Evolutionary conservation across 257 asterid genomes (phyloP).

Genomic region (Solanum dulcamara): DNA sequence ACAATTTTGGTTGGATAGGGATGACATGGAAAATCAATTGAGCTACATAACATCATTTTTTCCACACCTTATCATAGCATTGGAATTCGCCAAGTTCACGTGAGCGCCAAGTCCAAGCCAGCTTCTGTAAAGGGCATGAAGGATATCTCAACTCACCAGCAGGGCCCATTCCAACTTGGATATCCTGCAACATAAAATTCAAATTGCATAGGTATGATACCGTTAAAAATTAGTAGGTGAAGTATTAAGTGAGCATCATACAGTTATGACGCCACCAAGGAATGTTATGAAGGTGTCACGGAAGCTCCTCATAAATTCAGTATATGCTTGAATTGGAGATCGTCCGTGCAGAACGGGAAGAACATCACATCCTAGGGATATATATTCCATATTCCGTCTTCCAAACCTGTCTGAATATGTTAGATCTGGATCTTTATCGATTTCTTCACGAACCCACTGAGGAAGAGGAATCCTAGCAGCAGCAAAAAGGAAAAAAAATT

Average conservation of each 20-base stretch:
- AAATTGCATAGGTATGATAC: neutral
- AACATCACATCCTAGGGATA: constrained; percentile 69
- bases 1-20: neutral
- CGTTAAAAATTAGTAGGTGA: neutral
- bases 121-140: constrained; percentile 32
- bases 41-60: neutral
- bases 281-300: constrained; percentile 51
- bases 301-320: constrained; percentile 71
- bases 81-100: constrained; percentile 71
- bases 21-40: neutral
- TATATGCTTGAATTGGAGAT: constrained; percentile 69
- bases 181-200: constrained; percentile 33
- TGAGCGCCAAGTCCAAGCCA: constrained; percentile 34
- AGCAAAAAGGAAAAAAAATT: neutral
- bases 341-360: constrained; percentile 66
- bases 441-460: constrained; percentile 64
- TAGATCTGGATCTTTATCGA: constrained; percentile 49
- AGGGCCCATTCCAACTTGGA: constrained; percentile 86
- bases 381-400: constrained; percentile 51
- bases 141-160: constrained; percentile 80
- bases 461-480: constrained; percentile 73
- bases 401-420: constrained; percentile 63
- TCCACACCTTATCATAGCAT: constrained; percentile 57
- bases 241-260: constrained; percentile 21
- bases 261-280: constrained; percentile 60